These are phyloP conservation scores for Citrus sp. DNA, from an alignment of 345 rosid species.

Conservation along the genomic window DNA sequence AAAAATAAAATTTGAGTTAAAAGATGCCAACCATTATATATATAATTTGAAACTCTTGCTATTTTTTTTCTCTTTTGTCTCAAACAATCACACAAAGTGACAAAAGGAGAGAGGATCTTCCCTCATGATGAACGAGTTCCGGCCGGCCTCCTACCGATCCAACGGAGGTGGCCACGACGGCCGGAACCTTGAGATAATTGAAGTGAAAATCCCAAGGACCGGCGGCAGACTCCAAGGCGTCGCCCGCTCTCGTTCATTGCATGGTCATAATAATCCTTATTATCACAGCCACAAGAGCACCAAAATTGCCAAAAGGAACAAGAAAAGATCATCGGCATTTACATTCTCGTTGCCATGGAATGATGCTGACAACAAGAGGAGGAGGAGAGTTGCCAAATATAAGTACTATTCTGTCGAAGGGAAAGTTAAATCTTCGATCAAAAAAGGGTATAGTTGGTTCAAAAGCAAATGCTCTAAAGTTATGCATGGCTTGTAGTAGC, in stretches of 20 bases:
- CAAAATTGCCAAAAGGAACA: neutral
- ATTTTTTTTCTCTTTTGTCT: neutral
- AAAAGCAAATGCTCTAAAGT: conserved; percentile 42
- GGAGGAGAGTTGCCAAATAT: conserved; percentile 44
- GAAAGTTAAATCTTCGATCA: conserved; percentile 38
- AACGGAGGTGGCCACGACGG: conserved; percentile 13
- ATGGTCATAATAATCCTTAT: neutral
- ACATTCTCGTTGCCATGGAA: conserved; percentile 34
- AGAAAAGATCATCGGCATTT: neutral
- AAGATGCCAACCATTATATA: neutral
- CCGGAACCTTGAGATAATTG: conserved; percentile 22
- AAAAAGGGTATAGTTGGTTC: conserved; percentile 50
- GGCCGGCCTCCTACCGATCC: conserved; percentile 18
- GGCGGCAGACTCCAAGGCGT: conserved; percentile 5
- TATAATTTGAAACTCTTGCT: neutral
- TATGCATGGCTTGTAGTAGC: conserved; percentile 21
- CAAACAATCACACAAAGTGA: neutral
- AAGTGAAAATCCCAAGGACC: conserved; percentile 6
- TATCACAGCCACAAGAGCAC: neutral
- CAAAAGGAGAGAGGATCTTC: neutral
- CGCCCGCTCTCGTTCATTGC: conserved; percentile 19
- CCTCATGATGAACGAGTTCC: neutral
- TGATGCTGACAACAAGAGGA: conserved; percentile 43
- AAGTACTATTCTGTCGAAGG: conserved; percentile 51
- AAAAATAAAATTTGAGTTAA: too few relatives aligned